Evolutionary conservation across 371 early-diverging fungal genomes (phyloP).

Genomic region (Rhizopus delemar): DNA sequence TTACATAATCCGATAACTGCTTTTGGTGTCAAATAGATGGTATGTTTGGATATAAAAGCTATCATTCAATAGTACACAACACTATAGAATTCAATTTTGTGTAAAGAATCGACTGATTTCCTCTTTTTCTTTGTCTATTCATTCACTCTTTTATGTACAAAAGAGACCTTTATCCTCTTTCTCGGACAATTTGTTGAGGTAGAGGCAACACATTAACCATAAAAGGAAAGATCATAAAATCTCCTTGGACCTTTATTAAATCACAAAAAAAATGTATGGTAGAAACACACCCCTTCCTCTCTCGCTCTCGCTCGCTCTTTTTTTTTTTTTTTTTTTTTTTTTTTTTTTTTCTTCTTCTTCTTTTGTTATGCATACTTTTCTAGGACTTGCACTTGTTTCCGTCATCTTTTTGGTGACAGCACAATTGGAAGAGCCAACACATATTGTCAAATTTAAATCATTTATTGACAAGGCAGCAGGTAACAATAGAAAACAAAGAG

Average conservation of each 20-base stretch:
- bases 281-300: too few relatives aligned
- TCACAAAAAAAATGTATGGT: neutral
- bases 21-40: too few relatives aligned
- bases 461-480: conserved; percentile 10
- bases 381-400: neutral
- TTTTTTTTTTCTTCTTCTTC: neutral
- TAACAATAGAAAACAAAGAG: neutral
- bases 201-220: neutral
- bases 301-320: too few relatives aligned
- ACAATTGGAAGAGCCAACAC: conserved; percentile 25
- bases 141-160: too few relatives aligned
- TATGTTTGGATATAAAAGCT: too few relatives aligned
- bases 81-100: too few relatives aligned
- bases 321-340: too few relatives aligned
- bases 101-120: too few relatives aligned
- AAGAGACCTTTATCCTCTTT: neutral
- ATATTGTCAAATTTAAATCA: conserved; percentile 27
- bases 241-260: conserved; percentile 6
- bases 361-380: neutral
- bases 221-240: neutral
- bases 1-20: too few relatives aligned
- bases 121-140: too few relatives aligned
- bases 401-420: neutral
- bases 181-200: neutral
- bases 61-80: too few relatives aligned